A percentile compares a stretch with the other conserved stretches of the same genome.
Conservation (phyloP, 805 yeast genomes). For the Saccharomycopsis sp. region DNA sequence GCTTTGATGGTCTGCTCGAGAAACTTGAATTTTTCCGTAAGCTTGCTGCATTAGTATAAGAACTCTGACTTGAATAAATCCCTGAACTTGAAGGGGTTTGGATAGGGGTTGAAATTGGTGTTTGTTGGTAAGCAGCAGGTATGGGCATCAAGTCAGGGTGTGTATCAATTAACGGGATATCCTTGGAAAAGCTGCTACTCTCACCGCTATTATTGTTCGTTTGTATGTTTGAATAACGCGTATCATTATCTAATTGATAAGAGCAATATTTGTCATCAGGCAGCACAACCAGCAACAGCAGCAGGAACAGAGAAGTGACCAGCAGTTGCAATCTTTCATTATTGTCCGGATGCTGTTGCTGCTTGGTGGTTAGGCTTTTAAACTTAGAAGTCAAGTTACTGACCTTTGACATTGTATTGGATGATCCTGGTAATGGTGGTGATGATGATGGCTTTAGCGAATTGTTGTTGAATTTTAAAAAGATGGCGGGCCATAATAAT, state of each 20-base stretch:
- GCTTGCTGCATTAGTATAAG: constrained; percentile 6
- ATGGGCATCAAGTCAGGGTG: constrained; percentile 16
- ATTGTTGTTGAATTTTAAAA: too few relatives aligned
- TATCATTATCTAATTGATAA: neutral
- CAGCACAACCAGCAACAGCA: neutral
- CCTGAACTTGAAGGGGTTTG: constrained; percentile 12
- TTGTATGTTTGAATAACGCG: neutral
- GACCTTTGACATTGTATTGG: constrained; percentile 5
- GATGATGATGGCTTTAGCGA: too few relatives aligned
- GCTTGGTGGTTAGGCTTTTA: constrained; percentile 1
- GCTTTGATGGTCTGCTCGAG: neutral
- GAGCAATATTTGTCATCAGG: neutral
- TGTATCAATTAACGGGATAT: constrained; percentile 7
- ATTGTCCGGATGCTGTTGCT: neutral
- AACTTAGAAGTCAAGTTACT: constrained; percentile 15
- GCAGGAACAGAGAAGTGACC: neutral
- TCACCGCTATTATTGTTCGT: neutral
- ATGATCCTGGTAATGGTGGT: too few relatives aligned
- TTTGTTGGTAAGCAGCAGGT: constrained; percentile 19
- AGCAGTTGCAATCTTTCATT: neutral
- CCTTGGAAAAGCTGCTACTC: neutral
- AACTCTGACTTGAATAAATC: neutral
- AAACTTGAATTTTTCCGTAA: constrained; percentile 3
- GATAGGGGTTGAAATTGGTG: constrained; percentile 20
- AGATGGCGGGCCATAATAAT: too few relatives aligned